A percentile compares a stretch with the other conserved stretches of the same genome.
Conservation (phyloP, 768 basidiomycete species). For the Kwoniella mangroviensis region DNA sequence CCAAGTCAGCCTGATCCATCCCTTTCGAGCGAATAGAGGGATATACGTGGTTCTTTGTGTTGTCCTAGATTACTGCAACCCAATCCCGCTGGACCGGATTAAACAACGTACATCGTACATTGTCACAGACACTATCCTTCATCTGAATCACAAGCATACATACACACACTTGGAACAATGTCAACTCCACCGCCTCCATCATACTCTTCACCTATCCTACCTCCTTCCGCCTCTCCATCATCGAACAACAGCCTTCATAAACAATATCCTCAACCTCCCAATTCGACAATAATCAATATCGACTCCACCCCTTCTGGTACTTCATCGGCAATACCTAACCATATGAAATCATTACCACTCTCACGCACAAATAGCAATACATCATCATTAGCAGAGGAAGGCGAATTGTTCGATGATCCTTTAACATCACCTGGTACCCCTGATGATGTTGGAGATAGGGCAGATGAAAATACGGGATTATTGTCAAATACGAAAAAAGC, state of each 20-base stretch:
- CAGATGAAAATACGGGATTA: slow-evolving; percentile 7
- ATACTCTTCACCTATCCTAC: slow-evolving; percentile 13
- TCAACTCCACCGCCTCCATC: slow-evolving; percentile 4
- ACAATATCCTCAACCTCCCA: slow-evolving; percentile 25
- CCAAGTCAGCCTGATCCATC: too few relatives aligned
- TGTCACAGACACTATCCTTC: not conserved
- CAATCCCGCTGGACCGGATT: not conserved
- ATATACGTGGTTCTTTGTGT: not conserved
- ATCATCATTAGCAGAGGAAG: slow-evolving; percentile 7
- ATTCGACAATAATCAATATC: slow-evolving; percentile 22
- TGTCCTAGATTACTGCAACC: not conserved
- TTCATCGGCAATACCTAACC: not conserved
- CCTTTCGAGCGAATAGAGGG: too few relatives aligned
- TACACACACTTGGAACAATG: not conserved
- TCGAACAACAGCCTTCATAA: not conserved
- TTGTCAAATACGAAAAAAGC: not conserved
- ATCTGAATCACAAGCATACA: not conserved
- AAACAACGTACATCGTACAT: too few relatives aligned
- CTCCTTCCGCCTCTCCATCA: slow-evolving; percentile 25
- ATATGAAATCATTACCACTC: slow-evolving; percentile 1
- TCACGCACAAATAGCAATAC: not conserved
- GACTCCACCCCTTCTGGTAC: not conserved
- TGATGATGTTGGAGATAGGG: not conserved
- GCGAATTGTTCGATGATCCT: not conserved
- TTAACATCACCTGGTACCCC: not conserved